A percentile compares a stretch with the other conserved stretches of the same genome.
Conservation (phyloP, 371 early-diverging fungal genomes). For the Basidiobolus meristosporus region DNA sequence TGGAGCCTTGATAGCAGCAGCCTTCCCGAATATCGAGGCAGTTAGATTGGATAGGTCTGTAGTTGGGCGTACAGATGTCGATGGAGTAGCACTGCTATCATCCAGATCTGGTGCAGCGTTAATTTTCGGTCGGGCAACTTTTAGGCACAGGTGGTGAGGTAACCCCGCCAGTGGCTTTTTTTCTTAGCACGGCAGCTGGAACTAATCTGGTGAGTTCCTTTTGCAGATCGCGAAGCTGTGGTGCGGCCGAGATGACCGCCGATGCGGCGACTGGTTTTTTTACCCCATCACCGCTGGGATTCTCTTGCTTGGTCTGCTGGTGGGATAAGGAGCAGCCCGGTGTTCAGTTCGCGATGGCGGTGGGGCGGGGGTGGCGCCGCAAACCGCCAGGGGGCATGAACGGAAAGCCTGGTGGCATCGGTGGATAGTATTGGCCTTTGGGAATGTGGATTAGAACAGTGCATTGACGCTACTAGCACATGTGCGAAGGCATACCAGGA, state of each 20-base stretch:
- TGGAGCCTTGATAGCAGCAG: not conserved
- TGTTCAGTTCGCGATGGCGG: slow-evolving; percentile 2
- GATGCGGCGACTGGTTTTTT: not conserved
- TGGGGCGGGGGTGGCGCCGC: slow-evolving; percentile 7
- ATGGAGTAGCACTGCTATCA: not conserved
- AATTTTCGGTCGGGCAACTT: slow-evolving; percentile 1
- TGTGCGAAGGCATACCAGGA: too few species aligned
- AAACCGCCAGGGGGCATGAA: not conserved
- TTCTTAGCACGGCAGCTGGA: slow-evolving; percentile 10
- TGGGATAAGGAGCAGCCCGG: slow-evolving; percentile 2
- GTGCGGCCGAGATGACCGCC: slow-evolving; percentile 12
- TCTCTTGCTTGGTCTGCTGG: not conserved
- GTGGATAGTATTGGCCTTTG: not conserved
- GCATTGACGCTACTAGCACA: not conserved
- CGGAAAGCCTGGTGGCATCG: not conserved
- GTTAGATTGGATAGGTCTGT: not conserved
- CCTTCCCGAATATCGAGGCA: not conserved
- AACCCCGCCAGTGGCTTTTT: slow-evolving; percentile 2
- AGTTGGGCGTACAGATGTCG: not conserved
- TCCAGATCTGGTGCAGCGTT: slow-evolving; percentile 4
- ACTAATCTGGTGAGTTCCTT: slow-evolving; percentile 14
- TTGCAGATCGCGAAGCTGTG: slow-evolving; percentile 15
- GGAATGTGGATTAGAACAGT: too few species aligned
- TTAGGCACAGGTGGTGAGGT: not conserved
- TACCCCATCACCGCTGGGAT: not conserved